These are phyloP conservation scores for Trichomonas gallinae DNA, from an alignment of 208 protist genomes.

Conservation along the genomic window DNA sequence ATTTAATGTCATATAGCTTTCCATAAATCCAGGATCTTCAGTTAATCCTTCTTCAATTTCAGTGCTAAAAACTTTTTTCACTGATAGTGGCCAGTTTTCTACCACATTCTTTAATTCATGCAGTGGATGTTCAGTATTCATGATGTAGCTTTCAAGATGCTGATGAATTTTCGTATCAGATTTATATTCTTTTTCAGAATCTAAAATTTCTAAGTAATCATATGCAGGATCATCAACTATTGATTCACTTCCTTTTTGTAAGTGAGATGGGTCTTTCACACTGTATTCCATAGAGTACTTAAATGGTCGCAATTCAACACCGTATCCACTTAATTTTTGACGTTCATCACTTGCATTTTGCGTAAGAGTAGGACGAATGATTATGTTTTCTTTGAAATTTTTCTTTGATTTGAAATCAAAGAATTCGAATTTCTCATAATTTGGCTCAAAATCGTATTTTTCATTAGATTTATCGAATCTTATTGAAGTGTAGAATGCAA, in stretches of 20 bases:
- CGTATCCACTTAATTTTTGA: neutral
- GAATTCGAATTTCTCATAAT: neutral
- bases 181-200: neutral
- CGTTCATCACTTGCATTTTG: neutral
- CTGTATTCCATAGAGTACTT: constrained; percentile 13
- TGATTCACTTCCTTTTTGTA: neutral
- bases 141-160: neutral
- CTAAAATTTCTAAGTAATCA: neutral
- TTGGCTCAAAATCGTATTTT: neutral
- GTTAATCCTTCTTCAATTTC: neutral
- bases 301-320: neutral
- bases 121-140: neutral
- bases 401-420: neutral
- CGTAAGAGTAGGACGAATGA: neutral
- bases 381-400: neutral
- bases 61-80: neutral
- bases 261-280: neutral
- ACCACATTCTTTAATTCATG: neutral
- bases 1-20: neutral
- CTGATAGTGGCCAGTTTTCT: neutral
- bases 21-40: neutral
- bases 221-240: neutral
- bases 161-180: neutral
- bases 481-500: neutral
- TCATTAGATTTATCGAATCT: neutral